A percentile compares a stretch with the other conserved stretches of the same genome.
phyloP scores from a whole-genome alignment of 345 rosid genomes.

The Atalantia buxifolia region DNA sequence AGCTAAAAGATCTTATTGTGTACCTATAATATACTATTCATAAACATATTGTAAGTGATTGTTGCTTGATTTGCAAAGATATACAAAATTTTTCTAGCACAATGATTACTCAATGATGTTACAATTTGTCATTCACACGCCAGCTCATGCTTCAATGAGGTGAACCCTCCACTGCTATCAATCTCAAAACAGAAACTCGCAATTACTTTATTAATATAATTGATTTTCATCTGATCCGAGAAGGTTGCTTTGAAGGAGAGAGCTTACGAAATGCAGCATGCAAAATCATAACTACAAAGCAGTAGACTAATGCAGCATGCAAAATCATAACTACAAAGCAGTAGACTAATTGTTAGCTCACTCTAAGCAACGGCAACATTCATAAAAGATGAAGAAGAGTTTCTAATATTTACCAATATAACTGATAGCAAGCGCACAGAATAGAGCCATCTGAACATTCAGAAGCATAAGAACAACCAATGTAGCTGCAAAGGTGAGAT shows the following conservation, averaged over 20 bases:
- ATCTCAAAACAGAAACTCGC: background rate
- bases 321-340: conserved; percentile 52
- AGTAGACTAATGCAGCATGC: conserved; percentile 49
- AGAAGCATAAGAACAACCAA: conserved; percentile 56
- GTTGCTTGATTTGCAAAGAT: too few species aligned
- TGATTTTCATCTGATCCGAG: conserved; percentile 15
- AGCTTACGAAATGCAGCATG: conserved; percentile 86
- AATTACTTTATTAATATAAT: background rate
- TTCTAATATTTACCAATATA: conserved; percentile 54
- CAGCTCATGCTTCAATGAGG: too few species aligned
- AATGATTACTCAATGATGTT: too few species aligned
- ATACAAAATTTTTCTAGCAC: too few species aligned
- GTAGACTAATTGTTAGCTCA: background rate
- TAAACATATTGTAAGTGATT: too few species aligned
- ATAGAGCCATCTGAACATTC: conserved; percentile 87
- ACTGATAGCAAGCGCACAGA: conserved; percentile 60
- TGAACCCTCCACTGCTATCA: too few species aligned
- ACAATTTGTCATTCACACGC: too few species aligned
- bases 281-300: conserved; percentile 54
- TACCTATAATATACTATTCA: background rate
- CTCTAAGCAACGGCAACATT: background rate
- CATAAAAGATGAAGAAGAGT: background rate
- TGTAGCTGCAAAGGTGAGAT: conserved; percentile 54
- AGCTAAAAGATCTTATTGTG: background rate
- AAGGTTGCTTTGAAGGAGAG: conserved; percentile 52